Percentiles rank a stretch among this genome's conserved stretches.
Conservation (phyloP, 257 asterid species). For the Fraxinus anomala region DNA sequence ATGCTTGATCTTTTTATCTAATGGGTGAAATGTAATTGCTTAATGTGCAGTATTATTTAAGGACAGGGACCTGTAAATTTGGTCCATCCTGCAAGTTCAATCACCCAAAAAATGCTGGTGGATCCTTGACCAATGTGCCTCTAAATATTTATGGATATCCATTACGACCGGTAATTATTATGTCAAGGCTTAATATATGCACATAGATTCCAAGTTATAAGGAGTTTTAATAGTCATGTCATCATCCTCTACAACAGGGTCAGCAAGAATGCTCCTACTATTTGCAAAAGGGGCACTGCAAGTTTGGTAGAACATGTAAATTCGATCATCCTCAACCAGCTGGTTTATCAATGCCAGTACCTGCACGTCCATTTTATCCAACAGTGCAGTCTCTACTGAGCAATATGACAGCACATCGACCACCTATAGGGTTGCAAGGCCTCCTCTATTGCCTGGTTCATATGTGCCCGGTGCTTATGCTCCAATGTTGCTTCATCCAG, state of each 20-base stretch:
- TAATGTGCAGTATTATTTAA: constrained; percentile 68
- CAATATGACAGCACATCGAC: constrained; percentile 44
- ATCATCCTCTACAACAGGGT: constrained; percentile 49
- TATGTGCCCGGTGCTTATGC: constrained; percentile 75
- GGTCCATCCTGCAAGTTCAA: constrained; percentile 81
- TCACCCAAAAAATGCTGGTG: constrained; percentile 84
- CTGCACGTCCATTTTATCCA: constrained; percentile 92
- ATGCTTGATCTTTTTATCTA: neutral
- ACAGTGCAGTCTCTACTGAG: constrained; percentile 73
- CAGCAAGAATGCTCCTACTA: constrained; percentile 93
- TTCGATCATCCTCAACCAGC: constrained; percentile 85
- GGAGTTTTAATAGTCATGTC: constrained; percentile 6
- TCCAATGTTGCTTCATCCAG: constrained; percentile 71
- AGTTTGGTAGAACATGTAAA: constrained; percentile 85
- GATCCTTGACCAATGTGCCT: constrained; percentile 61
- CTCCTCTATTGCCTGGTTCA: constrained; percentile 69
- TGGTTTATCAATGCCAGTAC: constrained; percentile 56
- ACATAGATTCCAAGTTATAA: neutral
- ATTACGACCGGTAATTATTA: constrained; percentile 65
- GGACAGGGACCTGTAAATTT: constrained; percentile 87
- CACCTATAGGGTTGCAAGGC: constrained; percentile 63
- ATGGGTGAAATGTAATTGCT: constrained; percentile 16
- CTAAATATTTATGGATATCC: constrained; percentile 81
- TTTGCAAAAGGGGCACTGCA: constrained; percentile 97
- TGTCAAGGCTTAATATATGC: constrained; percentile 1